Evolutionary conservation across 306 rosid species (phyloP), one percentile per base, ranked within the genome.

Genomic region (Prunus mira): DNA sequence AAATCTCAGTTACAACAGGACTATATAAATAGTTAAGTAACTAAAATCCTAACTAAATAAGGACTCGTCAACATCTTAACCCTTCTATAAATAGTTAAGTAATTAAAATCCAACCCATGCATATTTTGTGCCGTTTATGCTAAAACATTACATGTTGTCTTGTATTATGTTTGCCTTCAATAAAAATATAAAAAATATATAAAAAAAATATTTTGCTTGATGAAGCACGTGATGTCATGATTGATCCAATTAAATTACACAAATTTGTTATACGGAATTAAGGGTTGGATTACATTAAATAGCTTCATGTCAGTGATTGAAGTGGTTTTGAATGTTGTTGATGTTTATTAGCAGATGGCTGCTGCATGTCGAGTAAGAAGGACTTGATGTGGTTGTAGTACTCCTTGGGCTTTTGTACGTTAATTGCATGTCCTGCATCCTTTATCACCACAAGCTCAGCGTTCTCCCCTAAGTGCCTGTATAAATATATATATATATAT

Each of bases 401-500:
- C 77, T 93, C 95, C 80, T 78, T 89, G 8, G 83, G 71, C 80
- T 88, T 89, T 84, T 90, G 93, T 20, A 68, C 72, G 61, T 55
- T 82, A 61, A 91, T 70, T 47, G 93, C 98, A 28, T 93, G 98
- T 79, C 98, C 98, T 46, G 94, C 84, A 82, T 81, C 83, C 83
- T 76, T 89, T 71, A 93, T 81, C 5, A 93, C 77, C 50, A 76
- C 94, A n/a, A 93, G 82, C 66, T 80, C 80, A 71, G 94, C 93
- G 49, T 83, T 89, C 65, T 85, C 90, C 50, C 90, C 96, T 74
- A 93, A 73, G 80, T 90, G 93, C 88, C 96, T 93, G 78, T 28
- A 64, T 38, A 38, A 34, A 34, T 5, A 34, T 5, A 28, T 24
- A 22, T 22, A 22, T 22, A 22, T 22, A 22, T 22, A 24, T 32